These are phyloP conservation scores for Schizothecium vesticola DNA, from an alignment of 495 filamentous ascomycete genomes.

Conservation along the genomic window DNA sequence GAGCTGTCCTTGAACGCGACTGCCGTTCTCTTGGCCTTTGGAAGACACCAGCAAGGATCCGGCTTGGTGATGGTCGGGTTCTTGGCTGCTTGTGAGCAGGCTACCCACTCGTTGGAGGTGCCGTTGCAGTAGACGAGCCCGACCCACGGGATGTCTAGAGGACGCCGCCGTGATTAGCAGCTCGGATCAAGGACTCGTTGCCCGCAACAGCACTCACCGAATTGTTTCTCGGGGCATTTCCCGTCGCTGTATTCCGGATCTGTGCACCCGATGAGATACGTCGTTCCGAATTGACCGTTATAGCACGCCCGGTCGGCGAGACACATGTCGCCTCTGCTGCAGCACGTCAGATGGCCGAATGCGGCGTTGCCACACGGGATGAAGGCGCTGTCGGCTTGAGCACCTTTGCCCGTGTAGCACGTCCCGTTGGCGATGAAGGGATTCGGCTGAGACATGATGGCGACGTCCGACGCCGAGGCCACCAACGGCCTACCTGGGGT, in stretches of 20 bases:
- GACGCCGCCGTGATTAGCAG: no score
- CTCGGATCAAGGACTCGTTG: background rate
- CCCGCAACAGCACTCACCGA: background rate
- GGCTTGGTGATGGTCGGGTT: background rate
- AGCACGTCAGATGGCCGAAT: constrained; percentile 4
- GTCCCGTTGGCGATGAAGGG: constrained; percentile 4
- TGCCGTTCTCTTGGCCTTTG: background rate
- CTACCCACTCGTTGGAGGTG: constrained; percentile 7
- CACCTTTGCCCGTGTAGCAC: constrained; percentile 3
- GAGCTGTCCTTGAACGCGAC: constrained; percentile 1
- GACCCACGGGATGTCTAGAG: constrained; percentile 20
- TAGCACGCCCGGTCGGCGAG: constrained; percentile 4
- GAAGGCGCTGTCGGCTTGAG: background rate
- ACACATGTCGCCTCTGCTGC: constrained; percentile 5
- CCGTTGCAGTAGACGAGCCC: constrained; percentile 9
- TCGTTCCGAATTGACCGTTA: constrained; percentile 16
- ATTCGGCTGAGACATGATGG: constrained; percentile 10
- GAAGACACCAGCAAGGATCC: constrained; percentile 1
- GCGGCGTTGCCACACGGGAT: constrained; percentile 10
- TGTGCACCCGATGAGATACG: constrained; percentile 31
- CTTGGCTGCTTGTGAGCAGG: background rate
- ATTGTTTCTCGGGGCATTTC: constrained; percentile 23
- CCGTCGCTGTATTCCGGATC: constrained; percentile 16
- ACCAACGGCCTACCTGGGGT: background rate
- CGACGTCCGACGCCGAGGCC: background rate